Evolutionary conservation across 257 asterid genomes (phyloP).

Genomic region (Rauvolfia tetraphylla): DNA sequence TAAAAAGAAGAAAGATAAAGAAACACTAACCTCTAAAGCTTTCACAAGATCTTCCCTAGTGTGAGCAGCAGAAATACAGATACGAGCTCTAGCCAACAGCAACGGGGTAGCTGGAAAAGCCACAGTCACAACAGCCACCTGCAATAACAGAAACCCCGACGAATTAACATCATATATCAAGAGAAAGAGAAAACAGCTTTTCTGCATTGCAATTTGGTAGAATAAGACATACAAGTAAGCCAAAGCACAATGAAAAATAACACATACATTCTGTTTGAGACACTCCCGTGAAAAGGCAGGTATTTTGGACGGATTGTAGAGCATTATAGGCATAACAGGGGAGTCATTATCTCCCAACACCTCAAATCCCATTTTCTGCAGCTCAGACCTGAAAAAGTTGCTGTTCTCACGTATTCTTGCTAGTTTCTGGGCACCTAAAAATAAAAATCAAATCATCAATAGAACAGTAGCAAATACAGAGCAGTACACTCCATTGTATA

Average conservation of each 20-base stretch:
- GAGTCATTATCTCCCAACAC: conserved; percentile 98
- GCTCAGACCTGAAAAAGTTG: conserved; percentile 84
- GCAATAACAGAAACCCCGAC: background rate
- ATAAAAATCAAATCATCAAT: conserved; percentile 17
- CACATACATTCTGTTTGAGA: conserved; percentile 68
- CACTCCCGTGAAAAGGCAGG: conserved; percentile 98
- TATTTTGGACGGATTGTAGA: conserved; percentile 91
- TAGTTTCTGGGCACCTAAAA: conserved; percentile 84
- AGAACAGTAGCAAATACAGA: background rate
- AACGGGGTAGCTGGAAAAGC: conserved; percentile 98
- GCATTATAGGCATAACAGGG: conserved; percentile 98
- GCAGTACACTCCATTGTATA: background rate
- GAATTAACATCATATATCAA: background rate
- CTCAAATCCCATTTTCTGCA: conserved; percentile 98
- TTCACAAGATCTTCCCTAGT: conserved; percentile 83
- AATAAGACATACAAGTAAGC: conserved; percentile 3
- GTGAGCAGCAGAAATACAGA: conserved; percentile 94
- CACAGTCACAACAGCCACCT: conserved; percentile 97
- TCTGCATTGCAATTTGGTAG: conserved; percentile 6
- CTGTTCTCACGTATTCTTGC: conserved; percentile 87
- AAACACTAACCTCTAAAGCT: conserved; percentile 71
- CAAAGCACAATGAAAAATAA: conserved; percentile 12
- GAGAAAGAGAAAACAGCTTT: background rate
- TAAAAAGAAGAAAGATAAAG: background rate
- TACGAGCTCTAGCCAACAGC: conserved; percentile 93